phyloP scores from a whole-genome alignment of 1,139 yeast species.

The Blastobotrys indianensis region DNA sequence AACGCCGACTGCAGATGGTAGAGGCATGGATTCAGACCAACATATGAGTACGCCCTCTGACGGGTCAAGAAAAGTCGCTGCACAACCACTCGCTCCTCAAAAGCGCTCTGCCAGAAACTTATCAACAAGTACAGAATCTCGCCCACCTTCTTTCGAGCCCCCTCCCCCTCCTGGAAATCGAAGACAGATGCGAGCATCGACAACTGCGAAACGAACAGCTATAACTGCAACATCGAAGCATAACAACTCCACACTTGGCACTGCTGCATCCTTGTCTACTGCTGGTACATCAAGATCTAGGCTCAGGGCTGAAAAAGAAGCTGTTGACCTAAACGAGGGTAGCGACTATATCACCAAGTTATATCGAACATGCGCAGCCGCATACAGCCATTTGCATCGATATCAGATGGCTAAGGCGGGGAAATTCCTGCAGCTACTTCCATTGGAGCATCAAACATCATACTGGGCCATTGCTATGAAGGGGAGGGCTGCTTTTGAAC shows the following conservation, averaged over 20 bases:
- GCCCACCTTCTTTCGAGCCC: conserved; percentile 11
- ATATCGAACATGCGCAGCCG: conserved; percentile 59
- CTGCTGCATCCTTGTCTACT: too few species aligned
- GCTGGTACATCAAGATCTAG: not conserved
- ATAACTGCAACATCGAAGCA: not conserved
- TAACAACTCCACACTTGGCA: too few species aligned
- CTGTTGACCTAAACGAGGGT: conserved; percentile 30
- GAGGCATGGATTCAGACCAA: not conserved
- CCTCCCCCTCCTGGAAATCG: conserved; percentile 2
- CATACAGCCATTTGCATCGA: conserved; percentile 34
- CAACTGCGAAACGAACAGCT: conserved; percentile 9
- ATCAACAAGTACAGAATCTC: not conserved
- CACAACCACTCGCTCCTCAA: conserved; percentile 25
- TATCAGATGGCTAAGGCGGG: conserved; percentile 53
- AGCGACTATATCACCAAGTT: conserved; percentile 45
- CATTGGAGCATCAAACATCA: conserved; percentile 60
- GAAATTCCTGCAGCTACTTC: conserved; percentile 55
- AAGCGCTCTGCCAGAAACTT: conserved; percentile 22
- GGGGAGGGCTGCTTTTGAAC: conserved; percentile 81
- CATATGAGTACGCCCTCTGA: conserved; percentile 16
- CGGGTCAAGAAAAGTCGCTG: conserved; percentile 10
- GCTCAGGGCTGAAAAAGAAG: conserved; percentile 2
- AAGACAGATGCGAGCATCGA: conserved; percentile 11
- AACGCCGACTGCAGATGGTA: not conserved
- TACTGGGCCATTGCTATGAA: conserved; percentile 83